A percentile compares a stretch with the other conserved stretches of the same genome.
phyloP scores from a whole-genome alignment of 768 basidiomycete species.

The Boletus tomentosulus region DNA sequence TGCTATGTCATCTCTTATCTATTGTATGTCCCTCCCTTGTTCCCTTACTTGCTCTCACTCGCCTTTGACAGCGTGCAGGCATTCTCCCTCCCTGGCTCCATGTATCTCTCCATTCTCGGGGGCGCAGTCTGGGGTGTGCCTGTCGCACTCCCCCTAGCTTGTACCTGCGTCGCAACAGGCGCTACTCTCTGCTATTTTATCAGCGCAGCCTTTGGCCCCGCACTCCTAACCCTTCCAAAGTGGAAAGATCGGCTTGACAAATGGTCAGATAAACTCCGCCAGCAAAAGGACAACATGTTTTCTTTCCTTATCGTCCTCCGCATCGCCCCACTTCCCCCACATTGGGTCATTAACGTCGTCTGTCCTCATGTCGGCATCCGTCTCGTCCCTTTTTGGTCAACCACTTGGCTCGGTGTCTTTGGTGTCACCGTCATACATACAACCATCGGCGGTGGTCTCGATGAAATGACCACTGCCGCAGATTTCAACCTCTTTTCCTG shows the following conservation, averaged over 20 bases:
- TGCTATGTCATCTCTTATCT: conserved; percentile 89
- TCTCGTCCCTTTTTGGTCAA: conserved; percentile 81
- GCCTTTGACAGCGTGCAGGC: conserved; percentile 76
- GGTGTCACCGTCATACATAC: conserved; percentile 94
- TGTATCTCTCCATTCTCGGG: conserved; percentile 96
- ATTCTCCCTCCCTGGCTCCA: conserved; percentile 93
- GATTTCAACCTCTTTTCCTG: conserved; percentile 94
- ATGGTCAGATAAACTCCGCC: conserved; percentile 75
- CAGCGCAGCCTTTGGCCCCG: conserved; percentile 88
- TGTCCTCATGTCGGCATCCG: conserved; percentile 91
- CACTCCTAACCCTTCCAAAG: conserved; percentile 79
- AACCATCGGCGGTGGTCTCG: conserved; percentile 88
- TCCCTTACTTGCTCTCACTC: conserved; percentile 7
- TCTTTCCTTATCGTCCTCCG: conserved; percentile 93
- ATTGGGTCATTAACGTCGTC: conserved; percentile 93
- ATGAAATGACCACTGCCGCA: conserved; percentile 90
- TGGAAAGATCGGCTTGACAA: conserved; percentile 80
- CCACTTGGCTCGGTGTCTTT: conserved; percentile 85
- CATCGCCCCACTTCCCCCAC: conserved; percentile 91
- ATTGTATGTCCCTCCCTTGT: conserved; percentile 58
- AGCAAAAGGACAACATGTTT: conserved; percentile 79
- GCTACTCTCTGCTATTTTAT: conserved; percentile 91
- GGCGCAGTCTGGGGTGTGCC: conserved; percentile 94
- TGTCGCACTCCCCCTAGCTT: conserved; percentile 83
- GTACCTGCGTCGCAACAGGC: conserved; percentile 87